Evolutionary conservation across 2,329 filamentous ascomycete species (phyloP), one percentile per base, ranked within the genome.

Genomic region (Diaporthe velutina): DNA sequence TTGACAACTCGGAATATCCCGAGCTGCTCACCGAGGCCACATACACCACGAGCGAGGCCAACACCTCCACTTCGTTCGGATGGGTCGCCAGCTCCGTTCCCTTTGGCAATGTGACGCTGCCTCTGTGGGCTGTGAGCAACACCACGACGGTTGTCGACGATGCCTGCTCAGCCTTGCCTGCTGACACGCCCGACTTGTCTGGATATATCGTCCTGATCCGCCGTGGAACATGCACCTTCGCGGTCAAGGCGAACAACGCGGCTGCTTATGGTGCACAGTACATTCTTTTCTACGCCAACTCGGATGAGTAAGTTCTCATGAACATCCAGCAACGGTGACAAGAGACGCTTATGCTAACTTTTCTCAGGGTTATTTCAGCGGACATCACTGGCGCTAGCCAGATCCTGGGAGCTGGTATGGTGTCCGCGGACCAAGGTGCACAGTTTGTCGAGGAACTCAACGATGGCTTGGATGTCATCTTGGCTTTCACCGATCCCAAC

Each of bases 151-250:
- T 75, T 17, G 45, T 45, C 13, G 75, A 72, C 54, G 83, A 87
- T 72, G 84, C 82, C n/a, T 87, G 86, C 75, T 77, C 80, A 8
- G 79, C 83, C 5, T 79, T 86, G 13, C 83, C 85, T 0, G 81
- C 82, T 22, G 78, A 81, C 45, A 84, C 83, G 0, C 83, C 85
- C 2, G 83, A 86, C 76, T 79, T 88, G n/a, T 82, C 83, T 3
- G 78, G 81, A 7, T 80, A 83, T 42, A 79, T 88, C 33, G 85
- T 87, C 4, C 79, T 87, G 4, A 80, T 88, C 54, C 82, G 81
- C 7, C 80, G 82, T 35, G 83, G 83, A 64, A 80, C 78, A 79
- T 76, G 75, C 57, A 58, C 42, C 7, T 55, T 73, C 40, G 33
- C 33, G 22, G 77, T 78, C 7, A 85, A 87, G 77, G 83, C 83